phyloP scores from a whole-genome alignment of 306 rosid genomes.

The Ormosia emarginata region DNA sequence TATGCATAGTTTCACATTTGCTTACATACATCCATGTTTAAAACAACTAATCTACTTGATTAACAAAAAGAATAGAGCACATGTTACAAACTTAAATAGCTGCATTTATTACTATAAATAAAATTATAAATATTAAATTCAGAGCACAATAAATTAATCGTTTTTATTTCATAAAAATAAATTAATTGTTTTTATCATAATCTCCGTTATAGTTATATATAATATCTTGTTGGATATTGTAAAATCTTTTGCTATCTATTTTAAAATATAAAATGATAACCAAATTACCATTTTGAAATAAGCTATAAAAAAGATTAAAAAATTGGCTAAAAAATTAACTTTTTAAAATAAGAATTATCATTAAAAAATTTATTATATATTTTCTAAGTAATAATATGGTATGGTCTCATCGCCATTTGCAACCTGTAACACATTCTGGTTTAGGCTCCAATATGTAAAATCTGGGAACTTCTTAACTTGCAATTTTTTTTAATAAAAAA shows the following conservation, averaged over 20 bases:
- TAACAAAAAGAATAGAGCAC: background rate
- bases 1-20: background rate
- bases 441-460: background rate
- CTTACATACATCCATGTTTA: background rate
- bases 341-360: background rate
- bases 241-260: background rate
- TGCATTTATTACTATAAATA: background rate
- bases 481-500: too few relatives aligned
- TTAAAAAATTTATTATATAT: background rate
- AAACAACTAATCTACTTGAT: background rate
- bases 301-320: too few relatives aligned
- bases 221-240: constrained; percentile 1
- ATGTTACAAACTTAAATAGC: background rate
- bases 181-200: background rate
- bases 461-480: background rate
- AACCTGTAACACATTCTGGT: background rate
- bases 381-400: background rate
- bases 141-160: background rate
- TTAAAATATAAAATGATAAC: background rate
- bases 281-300: background rate
- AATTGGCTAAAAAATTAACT: too few relatives aligned
- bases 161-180: background rate
- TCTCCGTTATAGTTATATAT: constrained; percentile 5
- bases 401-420: background rate
- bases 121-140: background rate